Evolutionary conservation across 805 yeast genomes (phyloP), one percentile per base, ranked within the genome.

Genomic region (Sugiyamaella qingdaonensis): DNA sequence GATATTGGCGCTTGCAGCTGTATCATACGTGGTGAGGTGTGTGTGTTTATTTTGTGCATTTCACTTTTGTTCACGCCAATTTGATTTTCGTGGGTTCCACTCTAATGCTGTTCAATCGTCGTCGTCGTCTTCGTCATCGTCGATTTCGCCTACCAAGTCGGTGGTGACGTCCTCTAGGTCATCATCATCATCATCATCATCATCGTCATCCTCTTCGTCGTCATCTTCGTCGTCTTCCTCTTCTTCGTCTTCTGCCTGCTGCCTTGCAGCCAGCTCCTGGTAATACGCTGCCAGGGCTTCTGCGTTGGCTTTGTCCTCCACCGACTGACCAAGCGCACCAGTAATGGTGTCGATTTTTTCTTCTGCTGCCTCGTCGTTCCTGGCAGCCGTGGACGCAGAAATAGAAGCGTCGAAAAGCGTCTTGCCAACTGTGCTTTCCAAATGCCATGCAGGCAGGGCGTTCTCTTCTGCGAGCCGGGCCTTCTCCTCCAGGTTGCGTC

Each of bases 361-460:
- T 29, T 46, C 51, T 2, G 19, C 46, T 9, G 11, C 42, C 18
- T 19, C 51, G 18, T 35, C 53, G 14, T 16, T n/a, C 13, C 57
- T 54, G 2, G 45, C 32, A 18, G 48, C 46, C 14, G 43, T n/a
- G 5, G n/a, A 21, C 8, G 24, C 21, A 14, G 43, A 67, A 4
- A 56, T 58, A 5, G 56, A 56, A 14, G 55, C 60, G 9, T 54
- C 55, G 27, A 29, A 68, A 2, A 78, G 75, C 11, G 77, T 69
- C 60, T 83, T 76, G 45, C 96, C 96, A 59, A 92, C 92, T 0
- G 99, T 91, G 65, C 92, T 82, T 61, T 85, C 85, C 58, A 86
- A 82, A 67, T 94, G 96, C 99, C 99, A 94, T 29, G 94, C 85
- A 7, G 99, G 99, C 60, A 94, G 76, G 2, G 97, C 97, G 67